phyloP scores from a whole-genome alignment of 345 rosid species.

The Luvunga scandens region DNA sequence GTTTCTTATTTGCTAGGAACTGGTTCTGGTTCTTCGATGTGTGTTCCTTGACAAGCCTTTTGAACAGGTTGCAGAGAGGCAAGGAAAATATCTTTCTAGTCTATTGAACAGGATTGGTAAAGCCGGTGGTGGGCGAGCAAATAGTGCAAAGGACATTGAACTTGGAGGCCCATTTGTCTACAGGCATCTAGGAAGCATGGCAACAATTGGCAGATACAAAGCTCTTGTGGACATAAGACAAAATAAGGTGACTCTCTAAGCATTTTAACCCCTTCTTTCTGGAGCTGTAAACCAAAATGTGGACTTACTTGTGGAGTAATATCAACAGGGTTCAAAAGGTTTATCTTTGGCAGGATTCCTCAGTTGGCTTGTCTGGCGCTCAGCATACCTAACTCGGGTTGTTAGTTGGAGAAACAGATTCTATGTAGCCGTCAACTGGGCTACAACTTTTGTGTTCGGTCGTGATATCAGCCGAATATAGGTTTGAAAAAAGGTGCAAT shows the following conservation, averaged over 20 bases:
- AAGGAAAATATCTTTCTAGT: slow-evolving; percentile 74
- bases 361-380: slow-evolving; percentile 95
- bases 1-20: not conserved
- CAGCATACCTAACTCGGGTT: slow-evolving; percentile 96
- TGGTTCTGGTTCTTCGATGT: not conserved
- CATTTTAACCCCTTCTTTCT: not conserved
- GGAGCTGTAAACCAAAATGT: not conserved
- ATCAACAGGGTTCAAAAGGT: slow-evolving; percentile 69
- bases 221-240: slow-evolving; percentile 92
- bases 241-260: slow-evolving; percentile 61
- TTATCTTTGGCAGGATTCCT: slow-evolving; percentile 69
- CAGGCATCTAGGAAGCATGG: slow-evolving; percentile 97
- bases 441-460: slow-evolving; percentile 80
- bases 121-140: slow-evolving; percentile 77
- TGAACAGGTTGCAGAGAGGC: slow-evolving; percentile 86
- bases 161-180: slow-evolving; percentile 79
- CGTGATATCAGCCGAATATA: slow-evolving; percentile 83
- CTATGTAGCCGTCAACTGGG: slow-evolving; percentile 89
- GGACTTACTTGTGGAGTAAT: slow-evolving; percentile 4
- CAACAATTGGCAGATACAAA: slow-evolving; percentile 84
- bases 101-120: slow-evolving; percentile 58
- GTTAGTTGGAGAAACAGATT: slow-evolving; percentile 93
- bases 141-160: slow-evolving; percentile 49
- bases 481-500: slow-evolving; percentile 3
- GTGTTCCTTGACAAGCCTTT: not conserved